Evolutionary conservation across 495 filamentous ascomycete genomes (phyloP).

Genomic region (Cetradonia linearis): DNA sequence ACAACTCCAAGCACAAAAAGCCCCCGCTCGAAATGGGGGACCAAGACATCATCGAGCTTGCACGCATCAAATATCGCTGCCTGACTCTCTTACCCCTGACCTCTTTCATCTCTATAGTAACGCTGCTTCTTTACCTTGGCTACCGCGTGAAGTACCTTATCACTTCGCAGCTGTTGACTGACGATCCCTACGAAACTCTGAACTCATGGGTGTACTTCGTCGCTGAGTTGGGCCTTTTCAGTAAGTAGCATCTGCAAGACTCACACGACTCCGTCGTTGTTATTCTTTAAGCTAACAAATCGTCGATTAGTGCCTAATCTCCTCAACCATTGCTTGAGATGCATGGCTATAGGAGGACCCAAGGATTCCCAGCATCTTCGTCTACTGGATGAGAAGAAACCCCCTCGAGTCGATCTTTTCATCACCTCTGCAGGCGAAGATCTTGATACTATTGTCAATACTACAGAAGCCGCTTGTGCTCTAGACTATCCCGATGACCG

Average conservation of each 20-base stretch:
- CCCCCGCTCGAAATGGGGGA: not conserved
- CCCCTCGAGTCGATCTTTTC: constrained; percentile 36
- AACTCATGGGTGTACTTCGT: constrained; percentile 10
- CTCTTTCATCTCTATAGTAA: constrained; percentile 9
- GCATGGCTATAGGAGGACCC: constrained; percentile 2
- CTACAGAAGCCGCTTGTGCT: constrained; percentile 37
- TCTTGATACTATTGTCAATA: constrained; percentile 43
- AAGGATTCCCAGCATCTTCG: constrained; percentile 10
- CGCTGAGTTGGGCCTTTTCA: constrained; percentile 7
- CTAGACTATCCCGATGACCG: constrained; percentile 41
- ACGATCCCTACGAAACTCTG: not conserved
- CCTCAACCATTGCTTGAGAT: constrained; percentile 12
- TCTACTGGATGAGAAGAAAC: constrained; percentile 4
- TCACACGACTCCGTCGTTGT: not conserved
- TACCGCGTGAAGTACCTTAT: constrained; percentile 6
- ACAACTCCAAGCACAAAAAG: not conserved
- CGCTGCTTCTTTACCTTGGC: constrained; percentile 6
- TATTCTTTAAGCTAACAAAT: not conserved
- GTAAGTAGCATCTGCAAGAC: not conserved
- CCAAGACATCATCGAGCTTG: constrained; percentile 6
- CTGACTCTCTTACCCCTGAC: constrained; percentile 8
- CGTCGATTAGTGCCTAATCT: constrained; percentile 3
- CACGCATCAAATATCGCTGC: constrained; percentile 6
- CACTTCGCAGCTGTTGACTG: not conserved
- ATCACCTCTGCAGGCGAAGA: constrained; percentile 43